A percentile compares a stretch with the other conserved stretches of the same genome.
Conservation (phyloP, 768 basidiomycete genomes). For the Lentinula detonsa region DNA sequence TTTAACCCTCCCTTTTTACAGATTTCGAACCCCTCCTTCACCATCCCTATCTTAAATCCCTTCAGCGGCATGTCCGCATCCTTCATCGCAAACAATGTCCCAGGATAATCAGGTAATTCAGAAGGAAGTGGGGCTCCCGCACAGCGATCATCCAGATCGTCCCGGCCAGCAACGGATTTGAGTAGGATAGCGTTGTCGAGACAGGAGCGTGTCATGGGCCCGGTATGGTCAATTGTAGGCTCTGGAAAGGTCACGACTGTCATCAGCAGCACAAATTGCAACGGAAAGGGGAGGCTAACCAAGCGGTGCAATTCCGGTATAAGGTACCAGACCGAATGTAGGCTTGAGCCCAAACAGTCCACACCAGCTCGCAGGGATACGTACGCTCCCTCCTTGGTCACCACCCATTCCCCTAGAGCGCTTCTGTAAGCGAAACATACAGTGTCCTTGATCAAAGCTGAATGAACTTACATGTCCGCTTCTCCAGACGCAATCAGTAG, state of each 20-base stretch:
- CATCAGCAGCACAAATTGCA: background rate
- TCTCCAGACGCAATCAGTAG: background rate
- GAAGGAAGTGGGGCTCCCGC: background rate
- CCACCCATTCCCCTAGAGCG: slow-evolving; percentile 3
- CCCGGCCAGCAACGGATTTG: background rate
- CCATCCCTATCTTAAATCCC: slow-evolving; percentile 2
- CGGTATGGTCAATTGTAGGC: slow-evolving; percentile 4
- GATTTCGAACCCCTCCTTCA: background rate
- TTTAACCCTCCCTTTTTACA: background rate
- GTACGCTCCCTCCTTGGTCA: slow-evolving; percentile 5
- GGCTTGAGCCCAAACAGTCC: background rate
- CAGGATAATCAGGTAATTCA: slow-evolving; percentile 3
- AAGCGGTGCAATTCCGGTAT: slow-evolving; percentile 5
- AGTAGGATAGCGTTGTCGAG: slow-evolving; percentile 5
- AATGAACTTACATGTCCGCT: background rate
- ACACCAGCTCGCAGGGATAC: slow-evolving; percentile 3
- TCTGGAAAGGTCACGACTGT: background rate
- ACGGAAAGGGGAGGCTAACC: background rate
- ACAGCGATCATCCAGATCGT: background rate
- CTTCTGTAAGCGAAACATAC: background rate
- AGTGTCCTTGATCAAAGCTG: too few species aligned
- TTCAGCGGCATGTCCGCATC: background rate
- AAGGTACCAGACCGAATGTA: slow-evolving; percentile 3
- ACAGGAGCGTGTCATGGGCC: slow-evolving; percentile 1
- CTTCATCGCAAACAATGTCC: background rate